Evolutionary conservation across 2,329 filamentous ascomycete species (phyloP).

Genomic region (Leptographium radiaticola): DNA sequence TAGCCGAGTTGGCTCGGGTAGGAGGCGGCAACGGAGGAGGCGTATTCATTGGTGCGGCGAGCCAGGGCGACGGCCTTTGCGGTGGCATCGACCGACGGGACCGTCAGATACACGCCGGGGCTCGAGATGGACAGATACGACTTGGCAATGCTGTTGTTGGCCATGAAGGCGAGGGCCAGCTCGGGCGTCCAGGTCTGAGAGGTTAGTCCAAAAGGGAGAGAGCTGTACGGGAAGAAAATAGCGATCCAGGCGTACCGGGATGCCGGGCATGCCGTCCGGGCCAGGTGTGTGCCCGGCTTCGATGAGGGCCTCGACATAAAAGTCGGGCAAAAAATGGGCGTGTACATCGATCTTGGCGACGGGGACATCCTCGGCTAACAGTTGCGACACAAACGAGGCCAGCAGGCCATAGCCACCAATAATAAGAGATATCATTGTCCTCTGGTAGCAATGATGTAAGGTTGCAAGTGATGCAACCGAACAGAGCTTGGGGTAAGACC

Average conservation of each 20-base stretch:
- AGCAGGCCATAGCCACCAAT: too few species aligned
- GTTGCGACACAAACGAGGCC: too few species aligned
- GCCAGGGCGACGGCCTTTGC: conserved; percentile 10
- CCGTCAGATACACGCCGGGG: conserved; percentile 14
- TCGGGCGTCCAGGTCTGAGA: conserved; percentile 3
- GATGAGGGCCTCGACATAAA: conserved; percentile 12
- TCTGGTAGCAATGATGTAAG: too few species aligned
- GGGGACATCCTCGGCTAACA: too few species aligned
- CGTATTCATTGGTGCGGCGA: conserved; percentile 13
- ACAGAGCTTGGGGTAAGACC: too few species aligned
- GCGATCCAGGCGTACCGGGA: conserved; percentile 10
- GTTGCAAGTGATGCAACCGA: too few species aligned
- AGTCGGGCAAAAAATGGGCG: conserved; percentile 14
- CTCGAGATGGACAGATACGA: conserved; percentile 14
- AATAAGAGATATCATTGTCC: too few species aligned
- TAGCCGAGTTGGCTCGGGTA: conserved; percentile 26
- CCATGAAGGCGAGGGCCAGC: conserved; percentile 13
- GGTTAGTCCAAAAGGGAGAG: not conserved
- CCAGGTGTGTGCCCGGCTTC: conserved; percentile 14
- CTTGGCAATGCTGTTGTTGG: conserved; percentile 11
- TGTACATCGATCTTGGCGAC: conserved; percentile 14
- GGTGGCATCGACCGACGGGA: conserved; percentile 12
- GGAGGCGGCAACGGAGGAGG: conserved; percentile 11
- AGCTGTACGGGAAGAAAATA: not conserved
- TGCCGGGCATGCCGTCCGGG: conserved; percentile 15